Percentiles rank a stretch among this genome's conserved stretches.
Evolutionary conservation across 345 rosid genomes (phyloP).

Genomic region (Eucalyptus marginata): DNA sequence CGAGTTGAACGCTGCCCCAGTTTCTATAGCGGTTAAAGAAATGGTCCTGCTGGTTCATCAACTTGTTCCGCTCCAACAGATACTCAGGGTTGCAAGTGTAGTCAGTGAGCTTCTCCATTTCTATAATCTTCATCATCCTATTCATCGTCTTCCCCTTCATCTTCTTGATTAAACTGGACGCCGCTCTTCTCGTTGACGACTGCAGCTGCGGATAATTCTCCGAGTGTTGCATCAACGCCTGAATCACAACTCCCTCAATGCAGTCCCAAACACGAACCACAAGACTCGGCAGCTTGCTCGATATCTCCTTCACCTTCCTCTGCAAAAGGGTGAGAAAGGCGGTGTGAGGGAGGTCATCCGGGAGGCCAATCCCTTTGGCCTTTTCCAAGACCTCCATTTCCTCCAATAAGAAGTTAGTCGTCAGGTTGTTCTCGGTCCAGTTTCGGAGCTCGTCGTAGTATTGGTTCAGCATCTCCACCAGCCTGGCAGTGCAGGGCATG

Average conservation of each 20-base stretch:
- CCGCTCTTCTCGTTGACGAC: neutral
- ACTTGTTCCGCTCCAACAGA: neutral
- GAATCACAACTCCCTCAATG: constrained; percentile 2
- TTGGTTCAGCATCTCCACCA: constrained; percentile 9
- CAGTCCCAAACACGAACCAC: constrained; percentile 8
- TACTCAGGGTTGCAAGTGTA: constrained; percentile 19
- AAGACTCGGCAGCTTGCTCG: neutral
- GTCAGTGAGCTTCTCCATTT: constrained; percentile 24
- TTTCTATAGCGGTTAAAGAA: too few species aligned
- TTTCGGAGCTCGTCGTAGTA: neutral
- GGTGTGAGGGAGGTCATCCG: constrained; percentile 9
- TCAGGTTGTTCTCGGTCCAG: neutral
- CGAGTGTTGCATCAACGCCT: neutral
- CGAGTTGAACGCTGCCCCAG: too few species aligned
- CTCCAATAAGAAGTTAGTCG: neutral
- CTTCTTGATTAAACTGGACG: neutral
- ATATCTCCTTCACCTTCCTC: constrained; percentile 2
- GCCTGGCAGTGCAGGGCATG: constrained; percentile 12
- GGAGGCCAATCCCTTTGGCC: constrained; percentile 6
- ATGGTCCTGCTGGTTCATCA: neutral
- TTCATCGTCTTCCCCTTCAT: constrained; percentile 6
- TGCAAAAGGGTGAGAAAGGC: constrained; percentile 9
- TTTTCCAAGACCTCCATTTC: constrained; percentile 16
- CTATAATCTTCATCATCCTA: constrained; percentile 10
- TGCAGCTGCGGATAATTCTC: constrained; percentile 8